Evolutionary conservation across 768 basidiomycete genomes (phyloP), one percentile per base, ranked within the genome.

Genomic region (Russula lepida): DNA sequence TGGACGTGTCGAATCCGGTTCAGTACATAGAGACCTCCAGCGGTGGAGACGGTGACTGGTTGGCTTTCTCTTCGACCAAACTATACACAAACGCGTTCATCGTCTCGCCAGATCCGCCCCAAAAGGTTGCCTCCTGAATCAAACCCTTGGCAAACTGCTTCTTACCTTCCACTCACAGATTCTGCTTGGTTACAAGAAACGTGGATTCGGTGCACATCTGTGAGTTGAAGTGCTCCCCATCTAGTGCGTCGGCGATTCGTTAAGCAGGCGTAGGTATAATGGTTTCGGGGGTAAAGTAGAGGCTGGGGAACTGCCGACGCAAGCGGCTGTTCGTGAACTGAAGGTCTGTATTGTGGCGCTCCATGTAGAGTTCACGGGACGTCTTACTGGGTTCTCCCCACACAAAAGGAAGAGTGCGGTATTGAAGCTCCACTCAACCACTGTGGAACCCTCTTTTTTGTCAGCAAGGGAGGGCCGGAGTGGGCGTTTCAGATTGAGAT

Each of bases 221-320:
- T 88, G 65, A 39, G 5, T 51, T 68, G 12, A 19, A 19, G 17
- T 32, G 44, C 35, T 19, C 28, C 35, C 9, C 11, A 15, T 37
- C 59, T 46, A 7, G 23, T 1, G 12, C 28, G 15, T 28, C 3
- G 21, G 12, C 43, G 2, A n/a, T 28, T 32, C n/a, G 1, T 47
- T 46, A 33, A 35, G 33, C 48, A 33, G 37, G 46, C 27, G 64
- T 67, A 92, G 92, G 68, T 92, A 81, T 68, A 94, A 94, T 64
- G 92, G 92, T 4, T 95, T 93, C 66, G 91, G 90, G 19, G 92
- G 92, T 11, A 95, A 95, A 72, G 84, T 90, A 9, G 90, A 94
- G 59, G 72, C 78, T 3, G 82, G 80, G 4, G 92, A 95, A 71
- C 84, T 85, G 0, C 73, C 83, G 19, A 66, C 74, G 0, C 73